Evolutionary conservation across 163 green algal genomes (phyloP), one percentile per base, ranked within the genome.

Genomic region (Trebouxia gelatinosa): DNA sequence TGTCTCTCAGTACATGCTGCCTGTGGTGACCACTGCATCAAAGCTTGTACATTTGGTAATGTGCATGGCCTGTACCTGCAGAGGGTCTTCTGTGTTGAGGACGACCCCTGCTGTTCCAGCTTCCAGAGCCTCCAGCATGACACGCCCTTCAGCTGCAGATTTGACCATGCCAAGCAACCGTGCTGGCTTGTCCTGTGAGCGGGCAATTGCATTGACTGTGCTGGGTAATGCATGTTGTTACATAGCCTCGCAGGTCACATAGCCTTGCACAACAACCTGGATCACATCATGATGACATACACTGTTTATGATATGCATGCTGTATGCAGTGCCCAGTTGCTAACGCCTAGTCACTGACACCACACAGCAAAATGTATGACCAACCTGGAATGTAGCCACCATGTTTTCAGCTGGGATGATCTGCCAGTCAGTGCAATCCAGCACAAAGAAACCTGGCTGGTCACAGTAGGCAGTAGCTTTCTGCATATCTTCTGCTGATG

Each of bases 351-450:
- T 7, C 29, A 29, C 29, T 29, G 7, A 29, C 32, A 46, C 23
- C 23, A 7, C 64, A 50, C 11, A 50, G 28, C 23, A 40, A 74
- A 46, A 6, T 23, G 9, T 9, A 54, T 23, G 43, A 54, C 9
- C 43, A 54, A 39, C 71, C 82, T 94, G 89, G 21, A 86, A 92
- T 21, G 89, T 80, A 2, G 94, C 94, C 19, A 98, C 92, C 29
- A 98, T 77, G 81, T 98, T 98, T 80, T 98, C 94, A 13, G 92
- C 93, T 0, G 94, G 94, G 29, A 98, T 98, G 38, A 97, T 87
- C 83, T 91, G 83, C 89, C 88, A 94, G 79, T 91, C 88, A 3
- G 35, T 39, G 0, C 87, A 81, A 50, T 92, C 87, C 83, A 93
- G 71, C 1, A 94, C 61, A 2, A 90, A 29, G 1, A 54, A 72